Conservation (phyloP, 129 eudicot species). For the Erigeron canadensis region DNA sequence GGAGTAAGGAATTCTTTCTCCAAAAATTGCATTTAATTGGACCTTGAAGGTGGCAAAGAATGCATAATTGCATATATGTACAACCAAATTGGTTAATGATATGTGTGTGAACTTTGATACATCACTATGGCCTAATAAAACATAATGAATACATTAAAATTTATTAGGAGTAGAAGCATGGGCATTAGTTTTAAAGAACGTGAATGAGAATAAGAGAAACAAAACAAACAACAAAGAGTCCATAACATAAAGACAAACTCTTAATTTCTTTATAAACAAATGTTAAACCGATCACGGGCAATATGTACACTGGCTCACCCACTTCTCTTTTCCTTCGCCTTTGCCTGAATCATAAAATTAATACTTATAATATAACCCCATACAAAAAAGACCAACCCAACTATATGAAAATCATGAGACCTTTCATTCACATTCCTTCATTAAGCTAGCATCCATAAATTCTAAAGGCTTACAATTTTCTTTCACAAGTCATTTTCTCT, state of each 20-base stretch:
- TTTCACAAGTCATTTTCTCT: conserved; percentile 2
- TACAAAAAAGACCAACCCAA: conserved; percentile 6
- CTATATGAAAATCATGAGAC: conserved; percentile 7
- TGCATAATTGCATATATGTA: too few relatives aligned
- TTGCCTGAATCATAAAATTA: conserved; percentile 23
- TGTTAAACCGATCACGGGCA: conserved; percentile 28
- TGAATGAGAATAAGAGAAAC: too few relatives aligned
- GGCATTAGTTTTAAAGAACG: conserved; percentile 19
- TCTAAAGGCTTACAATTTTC: conserved; percentile 8
- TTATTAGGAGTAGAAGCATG: conserved; percentile 1
- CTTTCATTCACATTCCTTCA: conserved; percentile 5
- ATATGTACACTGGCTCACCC: conserved; percentile 29
- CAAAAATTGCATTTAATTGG: too few relatives aligned
- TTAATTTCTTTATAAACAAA: not conserved
- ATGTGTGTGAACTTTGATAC: too few relatives aligned
- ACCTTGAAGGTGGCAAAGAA: too few relatives aligned
- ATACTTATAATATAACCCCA: not conserved
- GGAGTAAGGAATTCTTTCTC: too few relatives aligned
- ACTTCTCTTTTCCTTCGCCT: conserved; percentile 35
- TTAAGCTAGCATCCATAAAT: conserved; percentile 4
- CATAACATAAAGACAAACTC: conserved; percentile 26
- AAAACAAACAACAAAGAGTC: conserved; percentile 26
- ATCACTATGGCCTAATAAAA: not conserved
- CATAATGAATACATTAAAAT: not conserved
- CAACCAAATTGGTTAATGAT: too few relatives aligned